These are phyloP conservation scores for Proliferodiscus dingleyae DNA, from an alignment of 2,329 filamentous ascomycete genomes.

Conservation along the genomic window DNA sequence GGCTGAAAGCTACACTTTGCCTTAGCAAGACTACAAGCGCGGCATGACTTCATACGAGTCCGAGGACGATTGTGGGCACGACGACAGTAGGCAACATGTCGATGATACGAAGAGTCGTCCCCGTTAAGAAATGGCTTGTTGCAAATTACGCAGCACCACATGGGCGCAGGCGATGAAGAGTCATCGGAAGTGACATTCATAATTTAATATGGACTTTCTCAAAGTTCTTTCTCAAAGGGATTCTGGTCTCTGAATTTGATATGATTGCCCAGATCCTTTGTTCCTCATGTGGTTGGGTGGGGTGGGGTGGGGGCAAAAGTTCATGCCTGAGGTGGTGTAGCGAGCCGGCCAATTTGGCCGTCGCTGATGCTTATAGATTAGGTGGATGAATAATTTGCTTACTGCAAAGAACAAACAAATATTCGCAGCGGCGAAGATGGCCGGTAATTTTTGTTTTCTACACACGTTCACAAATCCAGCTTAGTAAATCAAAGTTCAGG, in stretches of 20 bases:
- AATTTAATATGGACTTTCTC: neutral
- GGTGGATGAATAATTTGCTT: too few relatives aligned
- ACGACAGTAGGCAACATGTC: constrained; percentile 23
- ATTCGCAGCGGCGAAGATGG: too few relatives aligned
- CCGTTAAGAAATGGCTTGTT: neutral
- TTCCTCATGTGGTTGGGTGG: neutral
- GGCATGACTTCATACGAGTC: constrained; percentile 18
- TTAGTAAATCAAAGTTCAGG: too few relatives aligned
- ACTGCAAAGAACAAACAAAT: too few relatives aligned
- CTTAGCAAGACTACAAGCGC: constrained; percentile 23
- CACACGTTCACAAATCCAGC: too few relatives aligned
- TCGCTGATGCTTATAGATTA: too few relatives aligned
- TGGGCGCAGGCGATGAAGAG: neutral
- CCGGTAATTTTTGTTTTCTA: too few relatives aligned
- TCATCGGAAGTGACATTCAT: neutral
- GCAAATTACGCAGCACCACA: neutral
- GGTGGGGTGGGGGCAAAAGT: neutral
- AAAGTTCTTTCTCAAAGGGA: too few relatives aligned
- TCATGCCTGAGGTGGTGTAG: neutral
- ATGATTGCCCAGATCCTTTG: neutral
- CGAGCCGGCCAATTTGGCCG: neutral
- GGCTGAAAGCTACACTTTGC: constrained; percentile 23
- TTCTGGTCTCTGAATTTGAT: too few relatives aligned
- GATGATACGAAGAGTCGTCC: constrained; percentile 10
- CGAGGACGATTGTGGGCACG: constrained; percentile 13